These are phyloP conservation scores for Candida buenavistaensis DNA, from an alignment of 1,139 yeast species.

Conservation along the genomic window DNA sequence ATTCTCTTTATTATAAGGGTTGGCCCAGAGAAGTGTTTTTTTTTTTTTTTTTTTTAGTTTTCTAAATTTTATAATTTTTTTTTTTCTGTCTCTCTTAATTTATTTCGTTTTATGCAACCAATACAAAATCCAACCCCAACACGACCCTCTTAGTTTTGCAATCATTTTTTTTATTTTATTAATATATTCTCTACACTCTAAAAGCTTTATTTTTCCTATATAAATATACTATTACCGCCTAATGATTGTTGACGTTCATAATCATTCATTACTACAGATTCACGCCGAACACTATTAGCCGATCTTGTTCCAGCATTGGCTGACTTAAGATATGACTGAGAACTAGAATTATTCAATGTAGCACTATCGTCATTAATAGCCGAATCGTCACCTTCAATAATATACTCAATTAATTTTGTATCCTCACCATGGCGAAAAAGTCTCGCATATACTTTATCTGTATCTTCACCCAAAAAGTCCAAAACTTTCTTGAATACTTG, in stretches of 20 bases:
- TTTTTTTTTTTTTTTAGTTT: background rate
- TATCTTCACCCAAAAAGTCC: conserved; percentile 30
- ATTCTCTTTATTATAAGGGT: too few relatives aligned
- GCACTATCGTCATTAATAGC: conserved; percentile 5
- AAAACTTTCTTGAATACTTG: conserved; percentile 49
- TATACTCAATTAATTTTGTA: conserved; percentile 14
- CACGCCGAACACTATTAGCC: background rate
- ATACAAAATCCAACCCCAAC: too few relatives aligned
- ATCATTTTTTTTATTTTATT: background rate
- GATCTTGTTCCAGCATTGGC: conserved; percentile 2
- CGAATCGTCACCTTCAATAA: conserved; percentile 9
- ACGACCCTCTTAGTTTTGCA: conserved; percentile 1
- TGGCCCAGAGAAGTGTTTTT: too few relatives aligned
- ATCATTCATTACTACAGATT: conserved; percentile 3
- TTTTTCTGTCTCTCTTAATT: too few relatives aligned
- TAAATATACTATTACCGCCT: conserved; percentile 5
- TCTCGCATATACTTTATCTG: conserved; percentile 12
- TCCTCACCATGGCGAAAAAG: conserved; percentile 8
- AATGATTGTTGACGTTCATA: conserved; percentile 6
- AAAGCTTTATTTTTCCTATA: conserved; percentile 2
- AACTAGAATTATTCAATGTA: conserved; percentile 3
- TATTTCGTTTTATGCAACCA: too few relatives aligned
- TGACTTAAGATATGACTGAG: conserved; percentile 12
- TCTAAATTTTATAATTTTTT: too few relatives aligned
- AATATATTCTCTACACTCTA: background rate